Percentiles rank a stretch among this genome's conserved stretches.
These are phyloP conservation scores for Paradendryphiella salina DNA, from an alignment of 2,329 filamentous ascomycete genomes.

Conservation along the genomic window DNA sequence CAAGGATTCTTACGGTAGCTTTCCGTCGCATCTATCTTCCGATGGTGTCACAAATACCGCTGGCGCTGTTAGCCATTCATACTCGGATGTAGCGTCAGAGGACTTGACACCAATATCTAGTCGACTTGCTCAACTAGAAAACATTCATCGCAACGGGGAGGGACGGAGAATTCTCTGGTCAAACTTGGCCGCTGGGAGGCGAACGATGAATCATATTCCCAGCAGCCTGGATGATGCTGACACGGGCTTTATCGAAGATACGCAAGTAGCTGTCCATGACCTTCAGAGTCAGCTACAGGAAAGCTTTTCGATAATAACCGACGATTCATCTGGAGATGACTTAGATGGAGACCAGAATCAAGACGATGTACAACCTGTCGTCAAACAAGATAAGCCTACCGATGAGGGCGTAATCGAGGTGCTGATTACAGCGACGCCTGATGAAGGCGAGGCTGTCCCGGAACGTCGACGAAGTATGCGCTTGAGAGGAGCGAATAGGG, in stretches of 20 bases:
- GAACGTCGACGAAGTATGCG: background rate
- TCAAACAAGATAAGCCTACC: background rate
- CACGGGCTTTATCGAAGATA: slow-evolving; percentile 48
- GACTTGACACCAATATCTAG: slow-evolving; percentile 19
- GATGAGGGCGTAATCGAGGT: background rate
- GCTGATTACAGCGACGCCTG: background rate
- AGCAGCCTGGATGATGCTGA: slow-evolving; percentile 10
- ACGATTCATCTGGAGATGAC: slow-evolving; percentile 15
- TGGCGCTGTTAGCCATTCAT: background rate
- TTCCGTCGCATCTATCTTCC: slow-evolving; percentile 33
- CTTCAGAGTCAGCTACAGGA: slow-evolving; percentile 50
- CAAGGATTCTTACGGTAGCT: slow-evolving; percentile 43
- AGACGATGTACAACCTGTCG: background rate
- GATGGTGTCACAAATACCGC: slow-evolving; percentile 1
- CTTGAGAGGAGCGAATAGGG: background rate
- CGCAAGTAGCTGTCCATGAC: slow-evolving; percentile 48
- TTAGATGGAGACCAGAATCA: background rate
- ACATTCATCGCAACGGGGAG: slow-evolving; percentile 31
- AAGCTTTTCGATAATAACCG: slow-evolving; percentile 23
- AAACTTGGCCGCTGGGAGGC: slow-evolving; percentile 2
- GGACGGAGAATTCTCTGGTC: slow-evolving; percentile 16
- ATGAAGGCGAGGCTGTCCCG: background rate
- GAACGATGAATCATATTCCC: background rate
- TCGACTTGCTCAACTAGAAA: slow-evolving; percentile 34
- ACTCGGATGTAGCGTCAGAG: background rate